These are phyloP conservation scores for Trametes gibbosa DNA, from an alignment of 768 basidiomycete species.

Conservation along the genomic window DNA sequence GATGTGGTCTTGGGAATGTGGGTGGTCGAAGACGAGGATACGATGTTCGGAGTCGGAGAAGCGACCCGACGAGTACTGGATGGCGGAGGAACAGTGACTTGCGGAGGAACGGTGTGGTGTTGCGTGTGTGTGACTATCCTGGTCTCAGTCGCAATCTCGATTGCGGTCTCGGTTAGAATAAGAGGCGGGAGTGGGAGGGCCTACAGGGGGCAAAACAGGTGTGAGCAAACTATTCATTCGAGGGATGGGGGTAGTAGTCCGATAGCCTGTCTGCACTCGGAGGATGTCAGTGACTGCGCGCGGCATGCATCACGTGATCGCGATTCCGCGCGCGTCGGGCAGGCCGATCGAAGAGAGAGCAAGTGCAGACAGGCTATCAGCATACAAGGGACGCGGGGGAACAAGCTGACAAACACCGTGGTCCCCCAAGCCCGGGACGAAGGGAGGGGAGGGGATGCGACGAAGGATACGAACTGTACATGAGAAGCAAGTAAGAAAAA, in stretches of 20 bases:
- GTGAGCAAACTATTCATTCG: conserved; percentile 24
- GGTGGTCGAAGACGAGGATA: conserved; percentile 52
- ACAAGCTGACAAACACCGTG: conserved; percentile 61
- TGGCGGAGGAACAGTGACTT: conserved; percentile 67
- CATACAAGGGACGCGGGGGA: conserved; percentile 67
- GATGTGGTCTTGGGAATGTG: conserved; percentile 71
- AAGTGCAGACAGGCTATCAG: conserved; percentile 31
- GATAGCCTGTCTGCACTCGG: conserved; percentile 27
- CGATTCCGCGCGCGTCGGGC: conserved; percentile 29
- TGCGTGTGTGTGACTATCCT: conserved; percentile 41
- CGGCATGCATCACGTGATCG: conserved; percentile 41
- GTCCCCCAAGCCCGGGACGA: conserved; percentile 93
- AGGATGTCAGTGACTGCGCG: conserved; percentile 13
- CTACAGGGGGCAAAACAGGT: conserved; percentile 25
- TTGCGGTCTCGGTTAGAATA: conserved; percentile 55
- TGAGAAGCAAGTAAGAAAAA: conserved; percentile 31
- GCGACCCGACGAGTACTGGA: conserved; percentile 77
- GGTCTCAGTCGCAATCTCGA: conserved; percentile 52
- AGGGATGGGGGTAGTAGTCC: conserved; percentile 31
- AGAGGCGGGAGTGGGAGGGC: conserved; percentile 40
- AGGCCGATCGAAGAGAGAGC: conserved; percentile 29
- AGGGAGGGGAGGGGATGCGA: conserved; percentile 61
- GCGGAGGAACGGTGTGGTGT: conserved; percentile 31
- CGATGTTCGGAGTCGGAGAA: conserved; percentile 65
- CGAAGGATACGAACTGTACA: conserved; percentile 65